Evolutionary conservation across 306 rosid species (phyloP), one percentile per base, ranked within the genome.

Genomic region (Arachis hypogaea): DNA sequence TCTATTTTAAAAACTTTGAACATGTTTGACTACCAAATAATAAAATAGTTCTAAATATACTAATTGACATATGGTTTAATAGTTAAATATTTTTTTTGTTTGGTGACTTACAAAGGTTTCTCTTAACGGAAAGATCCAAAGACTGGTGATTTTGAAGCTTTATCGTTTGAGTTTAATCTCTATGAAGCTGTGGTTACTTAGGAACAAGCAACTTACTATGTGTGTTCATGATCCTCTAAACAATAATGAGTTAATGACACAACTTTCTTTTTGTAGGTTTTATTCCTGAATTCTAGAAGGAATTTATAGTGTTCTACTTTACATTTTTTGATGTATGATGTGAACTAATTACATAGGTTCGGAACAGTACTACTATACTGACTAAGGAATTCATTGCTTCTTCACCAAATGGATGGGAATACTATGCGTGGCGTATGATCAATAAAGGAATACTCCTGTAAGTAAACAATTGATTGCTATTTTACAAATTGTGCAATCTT

Each of bases 331-430:
- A 12, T 77, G 50, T 74, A 71, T 81, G 68, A 72, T 67, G 79
- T 79, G 86, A 82, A 83, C 78, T 84, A 86, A 81, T 75, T 88
- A 83, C 86, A 68, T 85, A 92, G 99, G 99, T 95, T 87, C 90
- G 96, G 68, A 95, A 90, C 72, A 92, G 99, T 83, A 88, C 99
- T 72, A 90, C 99, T 63, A 81, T 95, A 77, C 92, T 95, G 47
- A 95, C 99, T 69, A 86, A 74, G 82, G 99, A 95, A 88, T 95
- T 88, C 73, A 84, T 95, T 71, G 93, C 92, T 82, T 80, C 91
- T 80, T 90, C 92, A 67, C 99, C 96, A 76, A 90, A 92, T 79
- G 99, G 99, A 80, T 95, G 99, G 98, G 93, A 86, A 84, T 93
- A 95, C 59, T 92, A 92, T 77, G 99, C 99, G 7, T 95, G 97